Conservation (phyloP, 2,329 filamentous ascomycete species). For the Boeremia lycopersici region DNA sequence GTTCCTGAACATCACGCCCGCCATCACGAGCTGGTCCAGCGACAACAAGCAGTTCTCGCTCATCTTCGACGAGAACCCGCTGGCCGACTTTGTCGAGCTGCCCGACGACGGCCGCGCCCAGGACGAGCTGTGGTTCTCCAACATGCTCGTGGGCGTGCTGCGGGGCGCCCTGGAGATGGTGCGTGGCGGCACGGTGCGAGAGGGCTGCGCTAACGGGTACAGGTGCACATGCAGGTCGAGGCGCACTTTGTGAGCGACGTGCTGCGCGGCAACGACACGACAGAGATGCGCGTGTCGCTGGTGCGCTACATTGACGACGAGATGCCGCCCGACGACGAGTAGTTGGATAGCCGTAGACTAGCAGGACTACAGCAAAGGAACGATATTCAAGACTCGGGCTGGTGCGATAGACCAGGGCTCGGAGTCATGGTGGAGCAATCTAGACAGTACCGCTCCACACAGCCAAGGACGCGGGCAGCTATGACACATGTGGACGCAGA, state of each 20-base stretch:
- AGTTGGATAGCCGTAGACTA: background rate
- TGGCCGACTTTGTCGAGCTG: slow-evolving; percentile 96
- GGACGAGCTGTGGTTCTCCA: slow-evolving; percentile 98
- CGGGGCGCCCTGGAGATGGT: slow-evolving; percentile 96
- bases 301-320: slow-evolving; percentile 97
- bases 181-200: slow-evolving; percentile 12
- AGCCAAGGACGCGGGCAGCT: no score
- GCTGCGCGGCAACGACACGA: slow-evolving; percentile 90
- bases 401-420: no score
- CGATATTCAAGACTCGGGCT: no score
- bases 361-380: background rate
- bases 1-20: slow-evolving; percentile 94
- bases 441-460: no score
- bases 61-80: slow-evolving; percentile 93
- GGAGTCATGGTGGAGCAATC: no score
- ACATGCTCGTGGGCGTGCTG: slow-evolving; percentile 92
- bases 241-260: slow-evolving; percentile 95
- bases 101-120: slow-evolving; percentile 95
- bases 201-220: slow-evolving; percentile 14
- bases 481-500: no score
- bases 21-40: slow-evolving; percentile 91
- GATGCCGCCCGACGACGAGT: slow-evolving; percentile 95
- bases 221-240: slow-evolving; percentile 96
- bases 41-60: slow-evolving; percentile 97
- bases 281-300: slow-evolving; percentile 93